Base-by-base conservation (phyloP, 176 grass and related monocot genomes). In the Coix lacrymajobi region DNA sequence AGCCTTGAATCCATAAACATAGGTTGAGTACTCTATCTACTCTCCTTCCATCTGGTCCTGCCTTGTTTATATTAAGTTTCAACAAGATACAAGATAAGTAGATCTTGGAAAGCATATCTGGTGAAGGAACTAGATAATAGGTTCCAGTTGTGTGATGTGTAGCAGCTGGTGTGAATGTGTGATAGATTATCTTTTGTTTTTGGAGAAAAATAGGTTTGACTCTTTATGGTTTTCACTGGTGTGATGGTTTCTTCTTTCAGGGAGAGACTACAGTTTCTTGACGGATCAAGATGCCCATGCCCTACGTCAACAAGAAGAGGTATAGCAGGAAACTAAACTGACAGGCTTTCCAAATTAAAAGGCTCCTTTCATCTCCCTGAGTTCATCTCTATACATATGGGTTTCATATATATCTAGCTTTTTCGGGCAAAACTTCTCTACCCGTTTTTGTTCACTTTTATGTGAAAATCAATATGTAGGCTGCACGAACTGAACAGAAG, bases 191-290 rank as follows among this genome's bases (percentile, higher is more conserved):
- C 40, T 19, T 15, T 71, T 8, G 34, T 1, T 71, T 14, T 26
- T 29, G 69, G 39, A 29, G 40, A 25, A 19, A 19, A 71, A 46
- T 15, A 37, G 4, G 8, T 10, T 33, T 25, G 31, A n/a, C 60
- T 67, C 34, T 48, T 30, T 19, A 67, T 28, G 19, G 20, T 57
- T 26, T 64, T 65, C 32, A 83, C 13, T 44, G 44, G 0, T 72
- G 36, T 34, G 66, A 65, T 64, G 16, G 9, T 79, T 22, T 84
- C 24, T 34, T 79, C 44, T 88, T 73, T 11, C 80, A 88, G 86
- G 81, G 75, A 84, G 81, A 45, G 60, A 48, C 4, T 71, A n/a
- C 29, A 60, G 68, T 69, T 80, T 68, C 37, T 68, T 73, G 16
- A 40, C 16, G 8, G 37, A 84, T 88, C 60, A 75, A 46, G 45